Evolutionary conservation across 805 yeast species (phyloP), one percentile per base, ranked within the genome.

Genomic region (Metschnikowia rubicola): DNA sequence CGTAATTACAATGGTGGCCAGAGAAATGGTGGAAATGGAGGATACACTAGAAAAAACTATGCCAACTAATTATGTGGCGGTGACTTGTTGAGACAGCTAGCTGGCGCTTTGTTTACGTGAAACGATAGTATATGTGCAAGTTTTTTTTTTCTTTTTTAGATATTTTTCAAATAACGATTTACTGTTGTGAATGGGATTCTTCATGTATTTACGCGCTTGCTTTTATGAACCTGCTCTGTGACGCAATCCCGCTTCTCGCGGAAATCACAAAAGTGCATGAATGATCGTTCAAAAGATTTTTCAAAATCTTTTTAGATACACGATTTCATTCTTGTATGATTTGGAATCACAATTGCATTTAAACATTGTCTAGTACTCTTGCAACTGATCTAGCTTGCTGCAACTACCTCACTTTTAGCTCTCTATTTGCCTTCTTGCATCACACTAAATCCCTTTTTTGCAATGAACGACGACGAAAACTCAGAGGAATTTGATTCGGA

Each of bases 1-100:
- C 44, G 46, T 29, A 52, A 39, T 41, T 37, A 35, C 41, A 41
- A 47, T 28, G 50, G 53, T 17, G 43, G 41, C 21, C 52, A 50
- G 30, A 48, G 48, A 30, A 45, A 43, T 17, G 58, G 62, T 32
- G 61, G 37, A 26, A 50, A 43, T 35, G 58, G 63, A 21, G 51
- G 42, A 35, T 42, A 52, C 39, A 47, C 46, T 38, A 50, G 53
- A 48, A 48, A 47, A 39, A 53, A 43, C 38, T 39, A 38, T 28
- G 48, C 52, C 35, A 44, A 45, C 35, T 44, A 39, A 21, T 4
- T 37, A 17, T 12, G 31, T 29, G 21, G 30, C 17, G 40, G 26
- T 21, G 26, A 4, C 26, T 21, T 21, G 26, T 21, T 21, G 26
- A 21, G 26, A 21, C 26, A 21, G 26, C 26, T 21, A 13, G 26